Percentiles rank a stretch among this genome's conserved stretches.
These are phyloP conservation scores for Aspergillus indologenus DNA, from an alignment of 495 filamentous ascomycete species.

Conservation along the genomic window DNA sequence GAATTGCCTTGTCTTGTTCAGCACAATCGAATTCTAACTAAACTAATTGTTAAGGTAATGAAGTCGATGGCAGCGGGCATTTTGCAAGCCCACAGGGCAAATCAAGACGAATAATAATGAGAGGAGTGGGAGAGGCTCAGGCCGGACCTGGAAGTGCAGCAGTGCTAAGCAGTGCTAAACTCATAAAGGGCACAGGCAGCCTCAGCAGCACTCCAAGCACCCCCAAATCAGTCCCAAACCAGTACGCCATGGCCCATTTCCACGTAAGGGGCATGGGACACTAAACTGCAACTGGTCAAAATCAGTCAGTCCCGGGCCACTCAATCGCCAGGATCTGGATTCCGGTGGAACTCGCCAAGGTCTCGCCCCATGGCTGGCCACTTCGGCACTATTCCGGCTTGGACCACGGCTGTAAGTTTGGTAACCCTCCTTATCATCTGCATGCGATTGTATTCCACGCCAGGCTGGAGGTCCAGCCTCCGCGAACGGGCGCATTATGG, in stretches of 20 bases:
- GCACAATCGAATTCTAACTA: neutral
- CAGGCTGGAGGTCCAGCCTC: neutral
- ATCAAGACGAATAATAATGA: neutral
- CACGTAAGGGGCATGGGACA: conserved; percentile 4
- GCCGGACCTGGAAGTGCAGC: neutral
- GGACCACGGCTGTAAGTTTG: neutral
- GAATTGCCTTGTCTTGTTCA: neutral
- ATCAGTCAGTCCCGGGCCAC: neutral
- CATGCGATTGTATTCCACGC: no score
- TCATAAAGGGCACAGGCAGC: neutral
- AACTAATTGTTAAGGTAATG: no score
- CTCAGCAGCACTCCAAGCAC: no score
- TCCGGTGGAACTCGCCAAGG: neutral
- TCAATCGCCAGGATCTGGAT: conserved; percentile 4
- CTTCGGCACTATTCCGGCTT: neutral
- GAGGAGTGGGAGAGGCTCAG: no score
- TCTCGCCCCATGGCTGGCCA: neutral
- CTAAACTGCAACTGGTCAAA: neutral
- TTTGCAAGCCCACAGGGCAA: neutral
- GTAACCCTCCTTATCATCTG: no score
- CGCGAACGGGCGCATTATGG: neutral
- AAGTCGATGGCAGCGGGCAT: neutral
- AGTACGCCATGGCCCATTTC: conserved; percentile 5
- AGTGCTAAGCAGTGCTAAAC: neutral
- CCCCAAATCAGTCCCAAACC: no score